These are phyloP conservation scores for Falciphora oryzae DNA, from an alignment of 2,329 filamentous ascomycete genomes.

Conservation along the genomic window DNA sequence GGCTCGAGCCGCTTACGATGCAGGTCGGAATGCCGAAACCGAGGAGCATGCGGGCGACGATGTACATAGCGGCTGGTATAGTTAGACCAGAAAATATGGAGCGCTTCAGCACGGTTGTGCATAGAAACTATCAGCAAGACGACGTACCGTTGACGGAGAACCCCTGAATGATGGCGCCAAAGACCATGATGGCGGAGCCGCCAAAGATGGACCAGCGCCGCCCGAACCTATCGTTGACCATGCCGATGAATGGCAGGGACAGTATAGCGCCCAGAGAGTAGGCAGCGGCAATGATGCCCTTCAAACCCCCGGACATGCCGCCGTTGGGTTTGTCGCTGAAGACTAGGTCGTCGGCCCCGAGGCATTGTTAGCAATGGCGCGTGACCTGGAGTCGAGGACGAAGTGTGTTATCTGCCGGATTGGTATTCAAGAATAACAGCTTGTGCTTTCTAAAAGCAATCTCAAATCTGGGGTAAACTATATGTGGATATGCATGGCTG, in stretches of 20 bases:
- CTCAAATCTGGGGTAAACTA: no score
- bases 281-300: constrained; percentile 44
- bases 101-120: no score
- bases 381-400: no score
- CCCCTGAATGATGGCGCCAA: constrained; percentile 47
- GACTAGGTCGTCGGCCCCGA: not conserved
- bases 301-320: constrained; percentile 14
- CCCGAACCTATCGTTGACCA: constrained; percentile 45
- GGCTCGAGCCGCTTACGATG: constrained; percentile 50
- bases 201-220: constrained; percentile 46
- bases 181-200: constrained; percentile 45
- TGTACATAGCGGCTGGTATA: constrained; percentile 51
- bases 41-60: constrained; percentile 51
- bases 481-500: no score
- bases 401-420: no score
- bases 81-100: no score
- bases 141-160: constrained; percentile 36
- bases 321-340: not conserved
- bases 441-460: no score
- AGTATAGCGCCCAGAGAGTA: constrained; percentile 47
- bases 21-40: constrained; percentile 56
- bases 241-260: constrained; percentile 43
- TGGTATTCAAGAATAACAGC: no score
- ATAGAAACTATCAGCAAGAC: not conserved
- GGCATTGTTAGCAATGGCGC: not conserved